phyloP scores from a whole-genome alignment of 495 filamentous ascomycete genomes.

The Penicillium coffeae region DNA sequence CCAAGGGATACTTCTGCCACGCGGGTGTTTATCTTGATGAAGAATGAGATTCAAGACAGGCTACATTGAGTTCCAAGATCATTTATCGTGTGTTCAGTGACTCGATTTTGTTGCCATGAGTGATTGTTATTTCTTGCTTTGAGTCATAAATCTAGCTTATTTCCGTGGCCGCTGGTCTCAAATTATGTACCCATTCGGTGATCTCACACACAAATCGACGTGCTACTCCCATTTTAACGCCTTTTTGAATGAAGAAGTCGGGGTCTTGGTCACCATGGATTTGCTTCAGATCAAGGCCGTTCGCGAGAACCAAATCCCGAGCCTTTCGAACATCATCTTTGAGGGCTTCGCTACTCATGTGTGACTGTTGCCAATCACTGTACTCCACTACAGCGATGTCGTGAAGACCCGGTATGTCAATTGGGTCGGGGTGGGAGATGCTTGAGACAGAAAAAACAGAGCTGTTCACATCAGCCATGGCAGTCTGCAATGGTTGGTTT shows the following conservation, averaged over 20 bases:
- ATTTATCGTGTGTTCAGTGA: no score
- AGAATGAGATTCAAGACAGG: not conserved
- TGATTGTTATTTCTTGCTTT: no score
- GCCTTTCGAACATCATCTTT: constrained; percentile 2
- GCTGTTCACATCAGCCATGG: no score
- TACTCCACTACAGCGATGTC: constrained; percentile 7
- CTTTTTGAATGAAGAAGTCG: constrained; percentile 3
- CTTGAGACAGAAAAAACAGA: no score
- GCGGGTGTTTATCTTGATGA: constrained; percentile 12
- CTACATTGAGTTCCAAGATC: no score
- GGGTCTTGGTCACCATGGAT: constrained; percentile 5
- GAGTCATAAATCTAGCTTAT: no score
- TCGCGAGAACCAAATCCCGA: constrained; percentile 3
- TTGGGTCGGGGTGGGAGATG: no score
- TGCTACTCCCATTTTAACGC: constrained; percentile 5
- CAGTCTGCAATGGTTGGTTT: not conserved
- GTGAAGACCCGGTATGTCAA: constrained; percentile 3
- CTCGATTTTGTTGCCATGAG: no score
- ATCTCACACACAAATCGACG: constrained; percentile 8
- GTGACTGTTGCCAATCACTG: constrained; percentile 3
- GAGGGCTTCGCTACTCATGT: constrained; percentile 1
- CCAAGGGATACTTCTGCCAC: constrained; percentile 23
- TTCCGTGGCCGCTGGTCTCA: no score
- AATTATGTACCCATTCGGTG: not conserved
- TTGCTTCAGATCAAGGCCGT: constrained; percentile 4